phyloP scores from a whole-genome alignment of 2,329 filamentous ascomycete genomes.

The Ophiostoma sp. region DNA sequence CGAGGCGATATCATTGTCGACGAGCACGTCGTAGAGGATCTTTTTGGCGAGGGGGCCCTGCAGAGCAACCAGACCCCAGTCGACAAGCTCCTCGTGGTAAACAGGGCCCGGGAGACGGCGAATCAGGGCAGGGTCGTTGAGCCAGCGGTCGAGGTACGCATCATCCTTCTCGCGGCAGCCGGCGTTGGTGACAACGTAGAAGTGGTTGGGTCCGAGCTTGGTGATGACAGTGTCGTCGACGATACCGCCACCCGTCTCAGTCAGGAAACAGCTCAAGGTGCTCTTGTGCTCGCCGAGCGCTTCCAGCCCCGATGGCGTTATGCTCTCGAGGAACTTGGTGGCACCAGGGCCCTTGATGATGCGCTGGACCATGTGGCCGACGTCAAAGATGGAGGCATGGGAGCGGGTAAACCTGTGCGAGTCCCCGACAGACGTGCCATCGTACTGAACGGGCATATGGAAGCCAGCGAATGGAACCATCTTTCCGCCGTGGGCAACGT shows the following conservation, averaged over 20 bases:
- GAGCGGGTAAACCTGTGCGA: constrained; percentile 86
- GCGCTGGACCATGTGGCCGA: constrained; percentile 95
- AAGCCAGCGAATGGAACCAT: constrained; percentile 96
- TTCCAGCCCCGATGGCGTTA: constrained; percentile 72
- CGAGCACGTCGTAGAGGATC: constrained; percentile 61
- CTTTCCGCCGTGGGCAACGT: constrained; percentile 69
- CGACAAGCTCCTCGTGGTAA: constrained; percentile 50
- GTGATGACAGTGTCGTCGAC: constrained; percentile 93
- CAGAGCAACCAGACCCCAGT: constrained; percentile 76
- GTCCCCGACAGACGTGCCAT: constrained; percentile 66
- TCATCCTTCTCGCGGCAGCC: constrained; percentile 86
- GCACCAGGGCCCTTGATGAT: constrained; percentile 75
- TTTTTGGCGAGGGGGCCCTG: constrained; percentile 75
- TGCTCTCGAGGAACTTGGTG: constrained; percentile 70
- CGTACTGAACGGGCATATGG: constrained; percentile 88
- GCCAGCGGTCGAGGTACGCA: constrained; percentile 65
- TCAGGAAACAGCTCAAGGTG: constrained; percentile 77
- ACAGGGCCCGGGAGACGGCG: constrained; percentile 27
- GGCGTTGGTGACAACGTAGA: constrained; percentile 94
- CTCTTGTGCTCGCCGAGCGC: constrained; percentile 62
- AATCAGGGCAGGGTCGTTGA: constrained; percentile 48
- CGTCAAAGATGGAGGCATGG: constrained; percentile 89
- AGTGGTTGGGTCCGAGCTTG: constrained; percentile 64
- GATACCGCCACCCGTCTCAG: constrained; percentile 71
- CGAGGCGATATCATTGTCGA: constrained; percentile 41